phyloP scores from a whole-genome alignment of 1,284 basidiomycete genomes.

The Peniophora sp. region DNA sequence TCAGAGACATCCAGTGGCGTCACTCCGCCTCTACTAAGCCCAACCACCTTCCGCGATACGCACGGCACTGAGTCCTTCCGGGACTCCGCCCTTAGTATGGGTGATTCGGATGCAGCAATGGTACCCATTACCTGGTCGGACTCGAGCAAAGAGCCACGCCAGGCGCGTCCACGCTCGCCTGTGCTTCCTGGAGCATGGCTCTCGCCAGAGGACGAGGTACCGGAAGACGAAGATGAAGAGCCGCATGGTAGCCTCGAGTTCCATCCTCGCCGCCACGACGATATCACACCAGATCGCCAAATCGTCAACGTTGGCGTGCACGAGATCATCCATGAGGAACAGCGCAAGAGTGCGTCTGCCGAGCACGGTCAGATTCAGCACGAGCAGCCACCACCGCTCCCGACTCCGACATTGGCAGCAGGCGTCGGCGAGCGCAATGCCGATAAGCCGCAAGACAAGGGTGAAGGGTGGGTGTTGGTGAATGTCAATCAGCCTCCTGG shows the following conservation, averaged over 20 bases:
- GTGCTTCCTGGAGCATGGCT: background rate
- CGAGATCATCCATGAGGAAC: constrained; percentile 13
- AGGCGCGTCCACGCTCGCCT: background rate
- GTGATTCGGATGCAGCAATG: constrained; percentile 20
- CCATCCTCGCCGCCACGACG: background rate
- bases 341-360: constrained; percentile 19
- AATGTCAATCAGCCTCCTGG: constrained; percentile 6
- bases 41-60: constrained; percentile 10
- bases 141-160: constrained; percentile 2
- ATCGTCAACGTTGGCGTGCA: constrained; percentile 15
- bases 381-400: background rate
- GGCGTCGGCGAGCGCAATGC: background rate
- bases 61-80: constrained; percentile 18
- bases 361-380: constrained; percentile 11
- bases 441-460: constrained; percentile 9
- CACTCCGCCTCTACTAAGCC: constrained; percentile 24
- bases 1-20: background rate
- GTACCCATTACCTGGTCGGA: constrained; percentile 27
- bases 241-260: constrained; percentile 1
- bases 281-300: constrained; percentile 10
- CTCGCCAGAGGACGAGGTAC: background rate
- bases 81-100: constrained; percentile 26
- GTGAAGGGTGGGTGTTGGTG: constrained; percentile 13
- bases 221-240: background rate
- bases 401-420: background rate